Percentiles rank a stretch among this genome's conserved stretches.
Evolutionary conservation across 169 alveolate species (phyloP).

Genomic region (Theileria annulata): DNA sequence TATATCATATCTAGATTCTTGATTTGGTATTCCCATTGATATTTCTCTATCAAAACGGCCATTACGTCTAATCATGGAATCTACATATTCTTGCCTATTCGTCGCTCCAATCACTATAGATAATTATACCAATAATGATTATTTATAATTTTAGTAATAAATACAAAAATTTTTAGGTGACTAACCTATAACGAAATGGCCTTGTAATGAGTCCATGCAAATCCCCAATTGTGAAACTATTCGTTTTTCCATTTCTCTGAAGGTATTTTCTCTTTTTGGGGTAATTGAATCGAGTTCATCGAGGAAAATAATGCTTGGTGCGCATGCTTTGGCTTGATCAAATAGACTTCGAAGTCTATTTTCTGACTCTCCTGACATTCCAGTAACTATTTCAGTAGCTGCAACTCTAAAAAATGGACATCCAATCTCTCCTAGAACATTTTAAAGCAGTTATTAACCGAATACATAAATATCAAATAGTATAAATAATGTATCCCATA

Average conservation of each 20-base stretch:
- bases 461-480: background rate
- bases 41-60: slow-evolving; percentile 83
- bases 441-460: background rate
- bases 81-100: slow-evolving; percentile 98
- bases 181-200: slow-evolving; percentile 69
- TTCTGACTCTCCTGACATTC: slow-evolving; percentile 94
- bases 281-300: slow-evolving; percentile 87
- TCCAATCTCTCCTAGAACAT: slow-evolving; percentile 66
- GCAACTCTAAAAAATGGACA: slow-evolving; percentile 77
- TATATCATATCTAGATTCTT: slow-evolving; percentile 87
- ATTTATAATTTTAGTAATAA: background rate
- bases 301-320: slow-evolving; percentile 85
- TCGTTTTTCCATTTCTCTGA: slow-evolving; percentile 92
- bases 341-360: slow-evolving; percentile 85
- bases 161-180: background rate
- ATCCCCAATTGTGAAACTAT: slow-evolving; percentile 91
- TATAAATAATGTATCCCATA: slow-evolving; percentile 46
- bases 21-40: slow-evolving; percentile 95
- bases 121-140: background rate
- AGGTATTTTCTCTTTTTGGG: slow-evolving; percentile 85
- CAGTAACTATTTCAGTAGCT: slow-evolving; percentile 81
- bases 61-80: slow-evolving; percentile 97
- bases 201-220: slow-evolving; percentile 86
- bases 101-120: slow-evolving; percentile 96
- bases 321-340: slow-evolving; percentile 82